Conservation (phyloP, 345 rosid genomes). For the Sisymbrium irio region DNA sequence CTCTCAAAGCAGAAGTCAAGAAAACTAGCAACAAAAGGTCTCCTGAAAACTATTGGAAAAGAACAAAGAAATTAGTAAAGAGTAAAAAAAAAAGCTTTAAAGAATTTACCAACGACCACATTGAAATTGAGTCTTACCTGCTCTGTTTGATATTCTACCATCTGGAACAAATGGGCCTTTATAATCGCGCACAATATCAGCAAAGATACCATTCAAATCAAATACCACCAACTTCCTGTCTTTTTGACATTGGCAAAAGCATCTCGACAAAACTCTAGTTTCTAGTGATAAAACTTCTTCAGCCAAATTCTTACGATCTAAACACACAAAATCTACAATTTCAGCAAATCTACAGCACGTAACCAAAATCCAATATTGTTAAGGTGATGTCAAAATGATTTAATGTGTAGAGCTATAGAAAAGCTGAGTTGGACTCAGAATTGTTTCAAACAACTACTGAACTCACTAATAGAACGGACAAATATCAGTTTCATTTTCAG, state of each 20-base stretch:
- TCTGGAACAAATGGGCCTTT: slow-evolving; percentile 37
- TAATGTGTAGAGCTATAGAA: too few relatives aligned
- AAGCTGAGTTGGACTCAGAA: not conserved
- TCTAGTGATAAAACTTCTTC: too few relatives aligned
- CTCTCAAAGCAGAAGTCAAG: slow-evolving; percentile 71
- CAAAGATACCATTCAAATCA: slow-evolving; percentile 79
- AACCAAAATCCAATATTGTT: too few relatives aligned
- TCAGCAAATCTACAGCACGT: too few relatives aligned
- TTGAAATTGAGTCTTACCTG: slow-evolving; percentile 44
- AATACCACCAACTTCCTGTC: slow-evolving; percentile 66
- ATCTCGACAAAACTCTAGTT: slow-evolving; percentile 13
- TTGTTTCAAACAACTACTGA: not conserved
- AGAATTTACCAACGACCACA: not conserved
- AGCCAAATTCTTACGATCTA: too few relatives aligned
- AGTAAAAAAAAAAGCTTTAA: not conserved
- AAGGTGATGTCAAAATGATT: too few relatives aligned
- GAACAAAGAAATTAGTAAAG: not conserved
- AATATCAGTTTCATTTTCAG: not conserved
- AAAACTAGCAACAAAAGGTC: slow-evolving; percentile 65
- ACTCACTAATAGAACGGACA: not conserved
- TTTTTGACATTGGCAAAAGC: slow-evolving; percentile 22
- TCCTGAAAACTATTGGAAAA: slow-evolving; percentile 53
- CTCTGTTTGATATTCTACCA: slow-evolving; percentile 39
- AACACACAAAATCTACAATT: too few relatives aligned
- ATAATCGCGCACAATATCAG: slow-evolving; percentile 42